These are phyloP conservation scores for Amphichorda felina DNA, from an alignment of 2,329 filamentous ascomycete species.

Conservation along the genomic window DNA sequence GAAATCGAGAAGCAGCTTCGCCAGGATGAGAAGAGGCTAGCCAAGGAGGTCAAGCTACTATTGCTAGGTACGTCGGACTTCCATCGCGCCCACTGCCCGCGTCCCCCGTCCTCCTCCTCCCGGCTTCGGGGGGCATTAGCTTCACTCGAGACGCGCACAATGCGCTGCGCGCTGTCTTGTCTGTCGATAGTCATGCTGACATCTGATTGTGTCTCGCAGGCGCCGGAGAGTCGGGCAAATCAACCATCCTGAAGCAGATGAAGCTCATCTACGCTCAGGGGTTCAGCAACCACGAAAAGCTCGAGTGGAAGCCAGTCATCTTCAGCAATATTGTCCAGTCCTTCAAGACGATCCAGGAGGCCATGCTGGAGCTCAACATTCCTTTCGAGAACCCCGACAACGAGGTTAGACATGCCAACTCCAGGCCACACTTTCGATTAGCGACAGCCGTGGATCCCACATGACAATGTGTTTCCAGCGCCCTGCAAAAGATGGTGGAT, in stretches of 20 bases:
- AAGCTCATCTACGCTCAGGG: constrained; percentile 91
- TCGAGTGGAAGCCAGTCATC: constrained; percentile 90
- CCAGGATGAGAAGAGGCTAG: constrained; percentile 75
- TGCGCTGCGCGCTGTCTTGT: no score
- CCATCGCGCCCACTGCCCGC: neutral
- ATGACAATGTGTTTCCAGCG: neutral
- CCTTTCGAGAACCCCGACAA: constrained; percentile 69
- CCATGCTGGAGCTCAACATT: constrained; percentile 78
- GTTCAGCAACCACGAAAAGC: constrained; percentile 78
- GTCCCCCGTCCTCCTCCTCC: no score
- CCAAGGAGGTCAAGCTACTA: constrained; percentile 85
- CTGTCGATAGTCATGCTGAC: no score
- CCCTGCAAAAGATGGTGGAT: no score
- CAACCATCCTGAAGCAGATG: constrained; percentile 98
- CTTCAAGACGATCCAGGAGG: constrained; percentile 80
- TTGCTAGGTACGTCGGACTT: constrained; percentile 55
- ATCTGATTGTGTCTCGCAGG: constrained; percentile 36
- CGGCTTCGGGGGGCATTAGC: no score
- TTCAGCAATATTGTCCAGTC: constrained; percentile 92
- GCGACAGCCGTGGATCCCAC: neutral
- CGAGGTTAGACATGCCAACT: constrained; percentile 51
- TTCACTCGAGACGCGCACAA: no score
- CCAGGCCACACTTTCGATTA: no score
- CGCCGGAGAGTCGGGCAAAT: constrained; percentile 84
- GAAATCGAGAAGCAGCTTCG: constrained; percentile 82